Percentiles rank a stretch among this genome's conserved stretches.
These are phyloP conservation scores for Raffaelea ambrosiae DNA, from an alignment of 2,329 filamentous ascomycete species.

Conservation along the genomic window DNA sequence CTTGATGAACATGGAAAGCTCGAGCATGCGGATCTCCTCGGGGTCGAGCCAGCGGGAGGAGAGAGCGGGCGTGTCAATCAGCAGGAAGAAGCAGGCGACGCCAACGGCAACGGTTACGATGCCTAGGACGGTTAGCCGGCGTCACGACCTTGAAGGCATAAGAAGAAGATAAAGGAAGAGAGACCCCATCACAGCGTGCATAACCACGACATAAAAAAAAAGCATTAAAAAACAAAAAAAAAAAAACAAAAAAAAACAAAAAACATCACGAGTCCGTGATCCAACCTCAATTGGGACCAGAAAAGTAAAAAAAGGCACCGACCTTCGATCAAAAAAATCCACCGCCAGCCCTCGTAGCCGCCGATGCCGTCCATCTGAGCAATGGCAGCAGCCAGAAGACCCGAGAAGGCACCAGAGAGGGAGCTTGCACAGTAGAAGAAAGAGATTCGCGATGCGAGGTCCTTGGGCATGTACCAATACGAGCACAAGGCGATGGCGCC, in stretches of 20 bases:
- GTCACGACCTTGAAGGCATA: too few species aligned
- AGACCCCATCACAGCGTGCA: too few species aligned
- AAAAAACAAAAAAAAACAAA: too few species aligned
- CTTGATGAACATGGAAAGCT: background rate
- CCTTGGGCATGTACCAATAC: constrained; percentile 21
- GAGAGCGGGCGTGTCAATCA: background rate
- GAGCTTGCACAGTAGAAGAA: constrained; percentile 5
- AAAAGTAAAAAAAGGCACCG: too few species aligned
- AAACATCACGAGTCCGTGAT: too few species aligned
- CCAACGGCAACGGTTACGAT: constrained; percentile 20
- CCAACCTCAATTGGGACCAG: too few species aligned
- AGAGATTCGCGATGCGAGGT: constrained; percentile 12
- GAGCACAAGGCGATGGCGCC: constrained; percentile 20
- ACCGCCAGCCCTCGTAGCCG: constrained; percentile 12
- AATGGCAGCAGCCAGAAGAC: constrained; percentile 6
- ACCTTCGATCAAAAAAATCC: constrained; percentile 42
- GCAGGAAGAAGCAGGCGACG: background rate
- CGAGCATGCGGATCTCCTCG: background rate
- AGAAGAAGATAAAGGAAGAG: too few species aligned
- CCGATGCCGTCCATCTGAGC: constrained; percentile 4
- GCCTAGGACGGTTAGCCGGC: too few species aligned
- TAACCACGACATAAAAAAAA: too few species aligned
- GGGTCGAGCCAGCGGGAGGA: background rate
- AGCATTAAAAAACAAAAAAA: too few species aligned
- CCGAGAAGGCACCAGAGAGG: constrained; percentile 6